These are phyloP conservation scores for Tubosaeta sp. DNA, from an alignment of 768 basidiomycete species.

Conservation along the genomic window DNA sequence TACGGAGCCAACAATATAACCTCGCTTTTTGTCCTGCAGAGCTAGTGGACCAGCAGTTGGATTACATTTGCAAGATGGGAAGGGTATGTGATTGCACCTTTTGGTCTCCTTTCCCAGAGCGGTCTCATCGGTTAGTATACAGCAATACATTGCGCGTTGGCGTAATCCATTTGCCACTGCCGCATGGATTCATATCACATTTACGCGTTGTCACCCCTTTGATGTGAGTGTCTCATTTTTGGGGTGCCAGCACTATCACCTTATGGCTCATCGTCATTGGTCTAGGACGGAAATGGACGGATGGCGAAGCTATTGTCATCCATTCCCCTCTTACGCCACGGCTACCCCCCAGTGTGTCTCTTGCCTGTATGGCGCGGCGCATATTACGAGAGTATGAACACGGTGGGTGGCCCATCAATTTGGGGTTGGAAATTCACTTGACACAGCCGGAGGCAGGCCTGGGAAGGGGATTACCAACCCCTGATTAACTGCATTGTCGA, in stretches of 20 bases:
- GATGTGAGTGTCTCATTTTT: slow-evolving; percentile 20
- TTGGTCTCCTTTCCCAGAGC: neutral
- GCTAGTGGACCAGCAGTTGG: slow-evolving; percentile 29
- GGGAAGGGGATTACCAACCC: slow-evolving; percentile 33
- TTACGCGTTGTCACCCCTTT: slow-evolving; percentile 34
- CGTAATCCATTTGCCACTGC: slow-evolving; percentile 36
- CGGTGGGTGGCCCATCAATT: slow-evolving; percentile 14
- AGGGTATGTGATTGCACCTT: slow-evolving; percentile 16
- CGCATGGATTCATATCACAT: slow-evolving; percentile 33
- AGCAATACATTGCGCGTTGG: slow-evolving; percentile 38
- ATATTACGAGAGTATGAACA: slow-evolving; percentile 33
- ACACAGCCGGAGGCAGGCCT: slow-evolving; percentile 18
- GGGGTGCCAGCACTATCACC: neutral
- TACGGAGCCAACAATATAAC: slow-evolving; percentile 32
- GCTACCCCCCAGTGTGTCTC: slow-evolving; percentile 31
- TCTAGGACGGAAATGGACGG: slow-evolving; percentile 34
- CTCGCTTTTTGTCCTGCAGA: slow-evolving; percentile 31
- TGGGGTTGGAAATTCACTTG: neutral
- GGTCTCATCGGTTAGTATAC: neutral
- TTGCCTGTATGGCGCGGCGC: slow-evolving; percentile 18
- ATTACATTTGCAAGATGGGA: slow-evolving; percentile 34
- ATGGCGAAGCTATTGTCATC: slow-evolving; percentile 33
- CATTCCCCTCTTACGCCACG: slow-evolving; percentile 31
- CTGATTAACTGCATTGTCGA: slow-evolving; percentile 31
- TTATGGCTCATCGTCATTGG: neutral